A percentile compares a stretch with the other conserved stretches of the same genome.
Evolutionary conservation across 768 basidiomycete genomes (phyloP).

Genomic region (Solioccasus polychromus): DNA sequence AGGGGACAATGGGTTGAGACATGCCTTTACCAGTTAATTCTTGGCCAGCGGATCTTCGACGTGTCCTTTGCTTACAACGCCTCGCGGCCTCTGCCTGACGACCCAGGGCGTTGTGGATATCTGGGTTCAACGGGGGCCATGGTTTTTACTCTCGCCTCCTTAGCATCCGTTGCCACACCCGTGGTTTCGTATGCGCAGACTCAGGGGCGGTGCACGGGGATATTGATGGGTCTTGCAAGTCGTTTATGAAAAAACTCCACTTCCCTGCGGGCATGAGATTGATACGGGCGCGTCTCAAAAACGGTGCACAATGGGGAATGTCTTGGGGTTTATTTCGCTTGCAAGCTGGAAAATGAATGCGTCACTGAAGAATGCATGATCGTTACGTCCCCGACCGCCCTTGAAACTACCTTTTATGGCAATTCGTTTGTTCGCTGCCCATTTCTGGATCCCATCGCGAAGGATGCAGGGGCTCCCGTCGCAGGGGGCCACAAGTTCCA

Average conservation of each 20-base stretch:
- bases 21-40: too few species aligned
- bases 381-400: conserved; percentile 34
- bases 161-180: conserved; percentile 8
- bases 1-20: conserved; percentile 31
- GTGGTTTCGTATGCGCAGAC: conserved; percentile 13
- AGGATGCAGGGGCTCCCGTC: conserved; percentile 21
- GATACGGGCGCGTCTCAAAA: conserved; percentile 13
- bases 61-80: conserved; percentile 6
- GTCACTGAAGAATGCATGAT: conserved; percentile 27
- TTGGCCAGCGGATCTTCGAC: conserved; percentile 16
- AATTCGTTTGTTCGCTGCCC: conserved; percentile 36
- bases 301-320: conserved; percentile 16
- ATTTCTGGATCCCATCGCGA: conserved; percentile 31
- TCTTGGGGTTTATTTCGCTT: conserved; percentile 29
- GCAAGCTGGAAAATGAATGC: conserved; percentile 28
- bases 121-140: conserved; percentile 8
- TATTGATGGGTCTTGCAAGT: conserved; percentile 13
- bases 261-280: conserved; percentile 23
- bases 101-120: conserved; percentile 6
- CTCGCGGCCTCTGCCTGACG: conserved; percentile 16
- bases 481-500: conserved; percentile 32
- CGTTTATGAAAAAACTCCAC: conserved; percentile 15
- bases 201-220: conserved; percentile 12
- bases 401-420: conserved; percentile 36
- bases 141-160: not conserved